These are phyloP conservation scores for Ophiocordyceps camponoti-floridani DNA, from an alignment of 2,329 filamentous ascomycete genomes.

Conservation along the genomic window DNA sequence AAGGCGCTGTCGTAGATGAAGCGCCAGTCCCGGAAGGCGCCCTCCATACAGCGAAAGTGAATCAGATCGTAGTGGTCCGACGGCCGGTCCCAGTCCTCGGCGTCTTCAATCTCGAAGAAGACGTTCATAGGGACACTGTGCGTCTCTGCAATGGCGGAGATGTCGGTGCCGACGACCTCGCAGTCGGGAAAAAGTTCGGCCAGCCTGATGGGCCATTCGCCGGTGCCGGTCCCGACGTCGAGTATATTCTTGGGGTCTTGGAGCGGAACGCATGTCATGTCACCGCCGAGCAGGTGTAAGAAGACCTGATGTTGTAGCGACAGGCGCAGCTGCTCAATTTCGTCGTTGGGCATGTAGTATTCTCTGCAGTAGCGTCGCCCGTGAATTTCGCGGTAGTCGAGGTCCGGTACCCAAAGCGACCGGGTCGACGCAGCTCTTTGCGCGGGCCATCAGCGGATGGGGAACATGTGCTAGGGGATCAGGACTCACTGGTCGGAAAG, in stretches of 20 bases:
- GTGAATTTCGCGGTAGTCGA: constrained; percentile 41
- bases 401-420: constrained; percentile 29
- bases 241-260: constrained; percentile 24
- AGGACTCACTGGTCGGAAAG: constrained; percentile 21
- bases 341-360: constrained; percentile 51
- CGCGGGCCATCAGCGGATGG: neutral
- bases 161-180: constrained; percentile 40
- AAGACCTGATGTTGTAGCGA: constrained; percentile 46
- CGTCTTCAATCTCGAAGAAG: constrained; percentile 42
- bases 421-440: constrained; percentile 25
- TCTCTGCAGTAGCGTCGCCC: constrained; percentile 42
- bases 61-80: constrained; percentile 35
- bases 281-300: constrained; percentile 28
- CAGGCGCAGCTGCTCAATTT: constrained; percentile 43
- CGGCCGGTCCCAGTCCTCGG: constrained; percentile 39
- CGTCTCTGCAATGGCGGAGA: constrained; percentile 37
- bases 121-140: constrained; percentile 37
- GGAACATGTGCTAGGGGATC: neutral
- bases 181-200: constrained; percentile 33
- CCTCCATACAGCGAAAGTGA: constrained; percentile 36
- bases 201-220: constrained; percentile 32
- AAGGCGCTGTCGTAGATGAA: constrained; percentile 34
- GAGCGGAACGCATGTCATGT: constrained; percentile 24
- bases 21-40: constrained; percentile 36
- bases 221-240: constrained; percentile 41